Evolutionary conservation across 73 alveolate species (phyloP).

Genomic region (Effrenium voratum): DNA sequence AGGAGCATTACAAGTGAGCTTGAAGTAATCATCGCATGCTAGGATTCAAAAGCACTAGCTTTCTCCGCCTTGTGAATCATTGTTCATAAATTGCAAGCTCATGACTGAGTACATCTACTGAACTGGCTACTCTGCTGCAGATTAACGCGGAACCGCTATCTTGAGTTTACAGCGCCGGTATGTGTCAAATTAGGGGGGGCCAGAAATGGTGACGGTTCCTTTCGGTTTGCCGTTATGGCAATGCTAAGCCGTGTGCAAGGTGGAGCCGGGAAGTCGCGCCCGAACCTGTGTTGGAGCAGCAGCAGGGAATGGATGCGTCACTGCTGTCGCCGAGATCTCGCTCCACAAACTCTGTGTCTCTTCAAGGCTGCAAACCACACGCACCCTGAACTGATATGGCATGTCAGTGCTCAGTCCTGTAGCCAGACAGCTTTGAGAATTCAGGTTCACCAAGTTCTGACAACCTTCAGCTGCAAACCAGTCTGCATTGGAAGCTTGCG

Average conservation of each 20-base stretch:
- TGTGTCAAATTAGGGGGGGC: no score
- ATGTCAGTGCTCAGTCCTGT: slow-evolving; percentile 34
- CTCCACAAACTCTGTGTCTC: slow-evolving; percentile 78
- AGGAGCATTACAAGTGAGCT: no score
- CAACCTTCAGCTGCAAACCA: slow-evolving; percentile 53
- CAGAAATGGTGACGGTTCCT: no score
- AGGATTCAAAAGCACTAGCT: no score
- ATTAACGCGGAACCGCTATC: no score
- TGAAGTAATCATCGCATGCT: no score
- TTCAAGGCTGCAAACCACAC: slow-evolving; percentile 54
- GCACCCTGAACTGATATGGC: slow-evolving; percentile 72
- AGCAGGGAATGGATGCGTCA: slow-evolving; percentile 47
- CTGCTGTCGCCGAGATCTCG: slow-evolving; percentile 36
- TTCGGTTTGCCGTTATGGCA: no score
- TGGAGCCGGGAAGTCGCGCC: slow-evolving; percentile 44
- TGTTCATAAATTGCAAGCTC: no score
- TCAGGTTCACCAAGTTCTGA: slow-evolving; percentile 31
- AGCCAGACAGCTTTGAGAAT: slow-evolving; percentile 25
- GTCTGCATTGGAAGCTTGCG: neutral
- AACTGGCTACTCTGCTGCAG: no score
- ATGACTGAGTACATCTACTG: no score
- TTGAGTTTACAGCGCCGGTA: no score
- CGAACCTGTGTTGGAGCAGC: slow-evolving; percentile 54
- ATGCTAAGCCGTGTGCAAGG: slow-evolving; percentile 9
- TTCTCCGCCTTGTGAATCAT: no score